Percentiles rank a stretch among this genome's conserved stretches.
These are phyloP conservation scores for Eucalyptus brandiana DNA, from an alignment of 345 rosid genomes.

Conservation along the genomic window DNA sequence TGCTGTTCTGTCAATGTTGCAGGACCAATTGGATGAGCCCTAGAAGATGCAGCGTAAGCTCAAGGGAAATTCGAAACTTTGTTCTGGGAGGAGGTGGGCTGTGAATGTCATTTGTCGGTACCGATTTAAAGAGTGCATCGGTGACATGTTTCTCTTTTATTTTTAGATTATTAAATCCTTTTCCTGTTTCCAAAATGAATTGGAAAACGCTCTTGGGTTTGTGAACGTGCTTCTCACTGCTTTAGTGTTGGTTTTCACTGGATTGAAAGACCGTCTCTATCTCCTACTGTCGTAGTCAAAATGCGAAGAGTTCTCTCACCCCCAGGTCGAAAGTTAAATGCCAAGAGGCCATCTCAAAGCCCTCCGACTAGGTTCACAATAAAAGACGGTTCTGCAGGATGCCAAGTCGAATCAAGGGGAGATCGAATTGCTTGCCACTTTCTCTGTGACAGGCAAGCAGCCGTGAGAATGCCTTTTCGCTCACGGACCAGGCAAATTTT, in stretches of 20 bases:
- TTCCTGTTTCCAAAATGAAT: not conserved
- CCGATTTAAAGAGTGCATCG: conserved; percentile 13
- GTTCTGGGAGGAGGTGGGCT: conserved; percentile 58
- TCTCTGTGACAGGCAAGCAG: not conserved
- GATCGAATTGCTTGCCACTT: not conserved
- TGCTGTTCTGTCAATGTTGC: not conserved
- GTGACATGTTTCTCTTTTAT: not conserved
- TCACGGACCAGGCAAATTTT: not conserved
- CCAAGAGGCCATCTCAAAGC: not conserved
- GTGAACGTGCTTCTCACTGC: not conserved
- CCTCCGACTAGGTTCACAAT: not conserved
- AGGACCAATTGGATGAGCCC: conserved; percentile 79
- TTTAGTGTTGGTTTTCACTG: not conserved
- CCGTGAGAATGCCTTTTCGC: not conserved
- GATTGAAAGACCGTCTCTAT: not conserved
- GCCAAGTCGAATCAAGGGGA: not conserved
- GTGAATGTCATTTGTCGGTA: conserved; percentile 45
- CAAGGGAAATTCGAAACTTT: not conserved
- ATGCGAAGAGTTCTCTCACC: not conserved
- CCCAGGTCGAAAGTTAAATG: not conserved
- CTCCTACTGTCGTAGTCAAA: not conserved
- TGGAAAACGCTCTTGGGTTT: not conserved
- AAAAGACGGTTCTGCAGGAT: not conserved
- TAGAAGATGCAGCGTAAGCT: conserved; percentile 8
- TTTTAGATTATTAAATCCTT: not conserved